These are phyloP conservation scores for Paraleonurus japonicus DNA, from an alignment of 257 asterid species.

Conservation along the genomic window DNA sequence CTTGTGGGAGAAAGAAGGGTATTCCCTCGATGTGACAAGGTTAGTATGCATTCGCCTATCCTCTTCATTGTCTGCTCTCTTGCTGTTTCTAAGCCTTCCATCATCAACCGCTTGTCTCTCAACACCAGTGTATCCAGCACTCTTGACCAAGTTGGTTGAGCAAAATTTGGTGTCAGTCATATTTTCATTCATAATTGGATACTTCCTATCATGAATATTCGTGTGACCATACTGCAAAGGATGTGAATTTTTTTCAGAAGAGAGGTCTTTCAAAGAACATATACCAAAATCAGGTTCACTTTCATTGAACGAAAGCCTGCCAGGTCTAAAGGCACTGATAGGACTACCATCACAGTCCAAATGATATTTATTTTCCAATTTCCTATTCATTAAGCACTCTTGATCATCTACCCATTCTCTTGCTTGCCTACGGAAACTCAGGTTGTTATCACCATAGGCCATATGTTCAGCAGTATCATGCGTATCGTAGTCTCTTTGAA, in stretches of 20 bases:
- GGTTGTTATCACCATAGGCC: constrained; percentile 26
- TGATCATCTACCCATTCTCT: constrained; percentile 32
- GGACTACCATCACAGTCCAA: constrained; percentile 29
- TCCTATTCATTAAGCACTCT: constrained; percentile 33
- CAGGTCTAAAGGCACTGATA: constrained; percentile 32
- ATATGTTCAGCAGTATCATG: constrained; percentile 19
- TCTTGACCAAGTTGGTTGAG: constrained; percentile 29
- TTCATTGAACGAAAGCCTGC: constrained; percentile 34
- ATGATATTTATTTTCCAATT: constrained; percentile 30
- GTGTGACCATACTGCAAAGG: constrained; percentile 26
- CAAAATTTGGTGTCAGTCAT: constrained; percentile 17
- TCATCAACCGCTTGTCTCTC: constrained; percentile 31
- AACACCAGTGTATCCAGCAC: constrained; percentile 20
- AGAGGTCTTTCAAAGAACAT: constrained; percentile 24
- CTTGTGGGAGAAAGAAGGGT: constrained; percentile 30
- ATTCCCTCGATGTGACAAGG: constrained; percentile 30
- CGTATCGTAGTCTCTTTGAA: constrained; percentile 28
- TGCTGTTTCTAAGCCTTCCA: constrained; percentile 34
- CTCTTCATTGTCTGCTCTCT: constrained; percentile 26
- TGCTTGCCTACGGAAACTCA: constrained; percentile 27
- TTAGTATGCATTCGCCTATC: constrained; percentile 16
- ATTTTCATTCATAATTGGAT: constrained; percentile 28
- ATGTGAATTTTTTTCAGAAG: constrained; percentile 20
- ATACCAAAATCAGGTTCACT: constrained; percentile 29
- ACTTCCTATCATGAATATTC: constrained; percentile 21